Percentiles rank a stretch among this genome's conserved stretches.
phyloP scores from a whole-genome alignment of 805 yeast species.

The Yarrowia sp. region DNA sequence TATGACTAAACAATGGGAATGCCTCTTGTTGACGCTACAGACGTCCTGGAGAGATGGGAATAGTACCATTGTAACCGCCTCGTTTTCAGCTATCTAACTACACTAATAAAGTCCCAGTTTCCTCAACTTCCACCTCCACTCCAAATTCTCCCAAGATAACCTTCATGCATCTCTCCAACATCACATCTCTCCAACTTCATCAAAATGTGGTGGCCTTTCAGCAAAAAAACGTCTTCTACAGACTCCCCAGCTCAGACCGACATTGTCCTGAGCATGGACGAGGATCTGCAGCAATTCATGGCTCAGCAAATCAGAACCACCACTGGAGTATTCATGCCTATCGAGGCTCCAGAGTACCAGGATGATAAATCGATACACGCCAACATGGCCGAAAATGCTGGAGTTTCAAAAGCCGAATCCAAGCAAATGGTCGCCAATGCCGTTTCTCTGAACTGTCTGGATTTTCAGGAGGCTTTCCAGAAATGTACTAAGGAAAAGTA shows the following conservation, averaged over 20 bases:
- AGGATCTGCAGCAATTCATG: slow-evolving; percentile 18
- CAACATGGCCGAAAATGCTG: slow-evolving; percentile 13
- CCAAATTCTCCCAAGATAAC: too few species aligned
- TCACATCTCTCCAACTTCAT: neutral
- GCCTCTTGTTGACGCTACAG: too few species aligned
- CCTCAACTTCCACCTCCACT: too few species aligned
- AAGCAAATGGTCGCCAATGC: slow-evolving; percentile 15
- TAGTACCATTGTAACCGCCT: too few species aligned
- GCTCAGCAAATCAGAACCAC: neutral
- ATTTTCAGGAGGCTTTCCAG: slow-evolving; percentile 19
- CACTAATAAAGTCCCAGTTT: too few species aligned
- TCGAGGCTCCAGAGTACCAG: slow-evolving; percentile 4
- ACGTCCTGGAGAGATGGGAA: too few species aligned
- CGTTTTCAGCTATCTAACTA: too few species aligned
- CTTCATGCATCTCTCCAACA: neutral
- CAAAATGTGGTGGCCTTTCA: slow-evolving; percentile 20
- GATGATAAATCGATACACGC: slow-evolving; percentile 11
- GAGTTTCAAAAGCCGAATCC: neutral
- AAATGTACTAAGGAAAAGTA: neutral
- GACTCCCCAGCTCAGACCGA: neutral
- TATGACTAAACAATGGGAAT: too few species aligned
- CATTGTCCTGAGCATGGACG: neutral
- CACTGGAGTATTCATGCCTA: neutral
- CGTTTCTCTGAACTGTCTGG: slow-evolving; percentile 13
- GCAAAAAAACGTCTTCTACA: neutral